phyloP scores from a whole-genome alignment of 2,329 filamentous ascomycete genomes.

The Dendryphion nanum region DNA sequence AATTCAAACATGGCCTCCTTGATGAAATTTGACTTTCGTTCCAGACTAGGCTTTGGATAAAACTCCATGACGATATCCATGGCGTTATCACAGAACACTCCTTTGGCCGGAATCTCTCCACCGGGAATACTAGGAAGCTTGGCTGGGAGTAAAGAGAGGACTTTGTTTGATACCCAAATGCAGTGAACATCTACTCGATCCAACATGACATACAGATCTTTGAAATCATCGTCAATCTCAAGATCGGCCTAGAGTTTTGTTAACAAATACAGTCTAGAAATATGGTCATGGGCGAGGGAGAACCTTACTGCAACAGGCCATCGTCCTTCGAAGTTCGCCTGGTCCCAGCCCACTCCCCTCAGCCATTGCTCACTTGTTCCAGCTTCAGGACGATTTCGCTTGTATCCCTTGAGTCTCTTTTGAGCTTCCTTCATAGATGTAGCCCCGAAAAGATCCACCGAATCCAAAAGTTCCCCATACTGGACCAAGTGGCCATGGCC shows the following conservation, averaged over 20 bases:
- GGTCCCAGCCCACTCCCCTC: slow-evolving; percentile 69
- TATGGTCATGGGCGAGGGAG: neutral
- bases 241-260: slow-evolving; percentile 53
- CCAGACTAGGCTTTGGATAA: slow-evolving; percentile 57
- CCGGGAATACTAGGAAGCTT: slow-evolving; percentile 54
- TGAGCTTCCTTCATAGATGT: slow-evolving; percentile 56
- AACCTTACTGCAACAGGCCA: slow-evolving; percentile 62
- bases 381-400: slow-evolving; percentile 49
- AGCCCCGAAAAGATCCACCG: slow-evolving; percentile 62
- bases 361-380: slow-evolving; percentile 61
- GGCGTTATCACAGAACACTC: slow-evolving; percentile 73
- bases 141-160: slow-evolving; percentile 59
- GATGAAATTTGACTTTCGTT: slow-evolving; percentile 56
- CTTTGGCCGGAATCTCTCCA: slow-evolving; percentile 64
- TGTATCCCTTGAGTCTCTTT: slow-evolving; percentile 52
- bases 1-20: slow-evolving; percentile 61
- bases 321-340: slow-evolving; percentile 59
- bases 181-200: slow-evolving; percentile 71
- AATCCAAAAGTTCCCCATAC: slow-evolving; percentile 67
- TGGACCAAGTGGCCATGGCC: slow-evolving; percentile 66
- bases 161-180: slow-evolving; percentile 65
- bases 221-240: slow-evolving; percentile 52
- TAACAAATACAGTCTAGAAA: neutral
- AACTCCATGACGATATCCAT: slow-evolving; percentile 60
- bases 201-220: slow-evolving; percentile 64